Percentiles rank a stretch among this genome's conserved stretches.
These are phyloP conservation scores for Solanum phureja DNA, from an alignment of 257 asterid genomes.

Conservation along the genomic window DNA sequence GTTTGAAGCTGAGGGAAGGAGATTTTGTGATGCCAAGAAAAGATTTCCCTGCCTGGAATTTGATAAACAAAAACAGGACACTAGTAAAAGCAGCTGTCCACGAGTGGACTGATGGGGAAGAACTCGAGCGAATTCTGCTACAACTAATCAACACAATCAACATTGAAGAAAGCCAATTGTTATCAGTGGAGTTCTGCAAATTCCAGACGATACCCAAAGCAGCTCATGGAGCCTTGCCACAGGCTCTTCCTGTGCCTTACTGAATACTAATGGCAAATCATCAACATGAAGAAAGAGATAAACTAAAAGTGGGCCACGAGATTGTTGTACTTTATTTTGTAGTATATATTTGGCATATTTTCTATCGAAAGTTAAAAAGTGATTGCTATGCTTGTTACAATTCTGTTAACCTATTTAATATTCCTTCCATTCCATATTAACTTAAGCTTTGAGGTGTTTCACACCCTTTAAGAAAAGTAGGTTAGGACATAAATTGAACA, in stretches of 20 bases:
- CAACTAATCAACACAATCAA: slow-evolving; percentile 22
- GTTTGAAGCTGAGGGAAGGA: slow-evolving; percentile 28
- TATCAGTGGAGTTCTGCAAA: slow-evolving; percentile 11
- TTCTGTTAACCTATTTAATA: no score
- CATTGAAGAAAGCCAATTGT: slow-evolving; percentile 10
- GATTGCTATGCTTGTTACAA: no score
- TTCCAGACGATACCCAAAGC: background rate
- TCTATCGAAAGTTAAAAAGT: background rate
- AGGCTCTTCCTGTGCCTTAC: slow-evolving; percentile 11
- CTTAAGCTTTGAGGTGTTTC: no score
- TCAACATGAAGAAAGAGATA: no score
- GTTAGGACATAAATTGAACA: no score
- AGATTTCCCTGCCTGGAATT: slow-evolving; percentile 61
- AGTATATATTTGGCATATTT: background rate
- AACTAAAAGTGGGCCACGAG: background rate
- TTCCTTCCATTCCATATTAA: no score
- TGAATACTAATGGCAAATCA: slow-evolving; percentile 9
- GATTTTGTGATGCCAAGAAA: slow-evolving; percentile 79
- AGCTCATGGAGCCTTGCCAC: slow-evolving; percentile 7
- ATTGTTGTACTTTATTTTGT: background rate
- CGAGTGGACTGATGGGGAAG: slow-evolving; percentile 61
- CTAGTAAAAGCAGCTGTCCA: slow-evolving; percentile 37
- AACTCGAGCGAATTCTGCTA: slow-evolving; percentile 17
- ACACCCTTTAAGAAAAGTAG: no score
- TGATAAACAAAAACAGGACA: slow-evolving; percentile 33